Evolutionary conservation across 495 filamentous ascomycete genomes (phyloP).

Genomic region (Hypomontagnella submonticulosa): DNA sequence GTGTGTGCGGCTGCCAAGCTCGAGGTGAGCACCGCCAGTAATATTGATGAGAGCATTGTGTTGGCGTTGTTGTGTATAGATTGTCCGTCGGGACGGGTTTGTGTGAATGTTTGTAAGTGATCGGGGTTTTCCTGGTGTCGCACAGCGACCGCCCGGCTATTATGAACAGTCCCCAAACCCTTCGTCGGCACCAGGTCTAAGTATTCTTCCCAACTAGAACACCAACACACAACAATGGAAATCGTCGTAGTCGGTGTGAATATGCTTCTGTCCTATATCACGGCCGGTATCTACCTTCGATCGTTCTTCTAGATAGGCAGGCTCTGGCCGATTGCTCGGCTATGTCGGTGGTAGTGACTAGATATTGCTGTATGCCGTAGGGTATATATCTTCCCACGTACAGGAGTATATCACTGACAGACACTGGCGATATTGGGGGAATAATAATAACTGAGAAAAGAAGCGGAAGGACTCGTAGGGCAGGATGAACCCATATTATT

Average conservation of each 20-base stretch:
- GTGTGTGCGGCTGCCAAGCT: conserved; percentile 79
- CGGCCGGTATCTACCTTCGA: not conserved
- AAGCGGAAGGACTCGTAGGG: conserved; percentile 24
- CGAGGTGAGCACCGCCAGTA: conserved; percentile 60
- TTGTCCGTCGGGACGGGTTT: not conserved
- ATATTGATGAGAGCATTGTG: conserved; percentile 61
- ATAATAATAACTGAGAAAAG: not conserved
- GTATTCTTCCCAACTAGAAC: not conserved
- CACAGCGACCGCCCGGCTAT: conserved; percentile 22
- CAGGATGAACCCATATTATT: conserved; percentile 40
- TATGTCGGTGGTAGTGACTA: not conserved
- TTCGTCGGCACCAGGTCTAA: not conserved
- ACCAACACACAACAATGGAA: no score
- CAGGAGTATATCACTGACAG: conserved; percentile 1
- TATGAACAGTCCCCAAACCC: not conserved
- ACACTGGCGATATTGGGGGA: not conserved
- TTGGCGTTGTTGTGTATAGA: not conserved
- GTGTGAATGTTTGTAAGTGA: not conserved
- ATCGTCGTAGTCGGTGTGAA: not conserved
- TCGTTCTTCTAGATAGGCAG: not conserved
- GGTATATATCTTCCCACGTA: conserved; percentile 12
- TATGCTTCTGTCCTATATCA: not conserved
- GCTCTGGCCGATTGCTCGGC: not conserved
- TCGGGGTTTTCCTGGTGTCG: conserved; percentile 11
- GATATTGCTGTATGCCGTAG: conserved; percentile 8